Evolutionary conservation across 2,329 filamentous ascomycete genomes (phyloP).

Genomic region (Cercospora zeae-maydis): DNA sequence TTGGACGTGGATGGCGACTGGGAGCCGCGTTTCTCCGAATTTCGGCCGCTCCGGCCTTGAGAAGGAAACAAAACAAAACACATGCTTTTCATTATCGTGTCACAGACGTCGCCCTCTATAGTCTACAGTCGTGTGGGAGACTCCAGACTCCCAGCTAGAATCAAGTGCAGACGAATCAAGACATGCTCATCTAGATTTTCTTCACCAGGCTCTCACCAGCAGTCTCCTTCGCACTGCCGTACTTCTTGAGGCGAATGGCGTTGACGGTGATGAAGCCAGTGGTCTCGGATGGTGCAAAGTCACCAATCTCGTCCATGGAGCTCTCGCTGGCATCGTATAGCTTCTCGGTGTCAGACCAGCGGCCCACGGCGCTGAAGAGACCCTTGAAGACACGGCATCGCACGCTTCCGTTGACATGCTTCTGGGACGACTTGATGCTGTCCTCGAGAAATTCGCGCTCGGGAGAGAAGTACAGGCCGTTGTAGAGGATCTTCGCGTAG

Average conservation of each 20-base stretch:
- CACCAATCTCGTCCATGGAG: slow-evolving; percentile 67
- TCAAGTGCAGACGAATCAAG: neutral
- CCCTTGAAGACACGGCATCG: slow-evolving; percentile 66
- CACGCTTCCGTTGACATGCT: slow-evolving; percentile 60
- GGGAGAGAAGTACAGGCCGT: slow-evolving; percentile 66
- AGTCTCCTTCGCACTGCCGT: slow-evolving; percentile 39
- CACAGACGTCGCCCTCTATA: slow-evolving; percentile 6
- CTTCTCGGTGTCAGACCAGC: slow-evolving; percentile 63
- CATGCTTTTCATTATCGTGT: slow-evolving; percentile 3
- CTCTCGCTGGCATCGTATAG: slow-evolving; percentile 64
- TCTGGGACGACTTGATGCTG: slow-evolving; percentile 58
- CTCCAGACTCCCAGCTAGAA: slow-evolving; percentile 4
- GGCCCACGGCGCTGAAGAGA: slow-evolving; percentile 56
- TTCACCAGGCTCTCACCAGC: slow-evolving; percentile 35
- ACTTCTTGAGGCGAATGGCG: slow-evolving; percentile 54
- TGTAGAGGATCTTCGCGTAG: slow-evolving; percentile 59
- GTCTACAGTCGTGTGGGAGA: slow-evolving; percentile 6
- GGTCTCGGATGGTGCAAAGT: slow-evolving; percentile 64
- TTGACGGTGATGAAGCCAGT: slow-evolving; percentile 69
- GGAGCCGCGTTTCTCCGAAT: neutral
- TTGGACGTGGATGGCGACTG: slow-evolving; percentile 7
- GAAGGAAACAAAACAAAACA: slow-evolving; percentile 1
- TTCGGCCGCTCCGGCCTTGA: neutral
- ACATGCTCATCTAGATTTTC: slow-evolving; percentile 8
- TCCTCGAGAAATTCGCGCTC: slow-evolving; percentile 69